Conservation (phyloP, 1,139 yeast genomes). For the Pichia sp. region DNA sequence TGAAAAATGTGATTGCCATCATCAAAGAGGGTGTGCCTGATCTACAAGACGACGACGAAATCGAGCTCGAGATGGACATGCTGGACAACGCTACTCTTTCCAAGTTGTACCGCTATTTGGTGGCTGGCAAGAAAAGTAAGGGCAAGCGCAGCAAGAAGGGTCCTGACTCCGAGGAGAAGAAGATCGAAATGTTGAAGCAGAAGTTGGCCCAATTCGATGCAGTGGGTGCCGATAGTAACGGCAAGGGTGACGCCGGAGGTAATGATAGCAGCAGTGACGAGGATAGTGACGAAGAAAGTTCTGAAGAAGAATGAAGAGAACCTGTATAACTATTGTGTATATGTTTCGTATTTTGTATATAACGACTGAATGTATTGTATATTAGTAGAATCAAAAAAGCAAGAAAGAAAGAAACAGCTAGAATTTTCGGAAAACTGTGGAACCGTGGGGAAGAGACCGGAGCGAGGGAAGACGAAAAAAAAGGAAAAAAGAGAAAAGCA, state of each 20-base stretch:
- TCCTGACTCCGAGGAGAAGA: constrained; percentile 60
- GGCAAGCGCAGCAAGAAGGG: constrained; percentile 21
- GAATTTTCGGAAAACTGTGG: no score
- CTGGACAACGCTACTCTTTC: constrained; percentile 80
- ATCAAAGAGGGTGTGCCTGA: constrained; percentile 87
- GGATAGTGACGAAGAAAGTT: constrained; percentile 19
- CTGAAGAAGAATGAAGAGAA: constrained; percentile 19
- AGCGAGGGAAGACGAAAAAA: neutral
- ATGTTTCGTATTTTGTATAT: constrained; percentile 8
- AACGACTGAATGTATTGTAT: constrained; percentile 9
- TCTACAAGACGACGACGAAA: constrained; percentile 73
- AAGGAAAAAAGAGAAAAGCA: neutral
- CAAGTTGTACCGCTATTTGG: constrained; percentile 76
- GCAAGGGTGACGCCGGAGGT: constrained; percentile 33
- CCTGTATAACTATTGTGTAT: constrained; percentile 9
- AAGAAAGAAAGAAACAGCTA: neutral
- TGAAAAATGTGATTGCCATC: constrained; percentile 78
- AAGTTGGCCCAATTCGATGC: constrained; percentile 77
- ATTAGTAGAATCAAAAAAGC: constrained; percentile 5
- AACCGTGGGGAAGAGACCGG: neutral
- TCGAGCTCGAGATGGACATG: constrained; percentile 93
- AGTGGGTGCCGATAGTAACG: constrained; percentile 27
- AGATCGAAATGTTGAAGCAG: constrained; percentile 78
- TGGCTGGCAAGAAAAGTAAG: constrained; percentile 44
- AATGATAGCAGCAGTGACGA: constrained; percentile 69